Conservation (phyloP, 2,329 filamentous ascomycete species). For the Paraphoma chrysanthemicola region DNA sequence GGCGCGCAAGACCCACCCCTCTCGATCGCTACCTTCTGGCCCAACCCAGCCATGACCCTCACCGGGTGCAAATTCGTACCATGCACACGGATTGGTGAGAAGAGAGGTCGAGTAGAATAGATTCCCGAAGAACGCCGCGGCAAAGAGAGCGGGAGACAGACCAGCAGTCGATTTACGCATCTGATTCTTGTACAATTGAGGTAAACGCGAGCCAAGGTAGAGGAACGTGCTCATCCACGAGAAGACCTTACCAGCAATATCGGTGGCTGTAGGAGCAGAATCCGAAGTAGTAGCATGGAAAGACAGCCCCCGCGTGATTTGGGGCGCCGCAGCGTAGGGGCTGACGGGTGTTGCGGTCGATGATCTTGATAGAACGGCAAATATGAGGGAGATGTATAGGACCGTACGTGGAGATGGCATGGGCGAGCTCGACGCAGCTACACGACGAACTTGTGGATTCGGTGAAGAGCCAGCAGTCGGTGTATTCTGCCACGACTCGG, state of each 20-base stretch:
- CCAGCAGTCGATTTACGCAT: slow-evolving; percentile 68
- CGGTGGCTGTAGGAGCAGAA: slow-evolving; percentile 26
- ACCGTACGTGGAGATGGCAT: slow-evolving; percentile 55
- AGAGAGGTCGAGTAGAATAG: slow-evolving; percentile 70
- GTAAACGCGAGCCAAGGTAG: slow-evolving; percentile 51
- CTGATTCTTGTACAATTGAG: slow-evolving; percentile 72
- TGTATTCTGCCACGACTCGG: slow-evolving; percentile 34
- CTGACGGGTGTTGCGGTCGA: slow-evolving; percentile 38
- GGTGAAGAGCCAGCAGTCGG: slow-evolving; percentile 26
- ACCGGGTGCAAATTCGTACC: slow-evolving; percentile 61
- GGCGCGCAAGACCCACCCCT: slow-evolving; percentile 64
- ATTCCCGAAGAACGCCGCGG: slow-evolving; percentile 72
- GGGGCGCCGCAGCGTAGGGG: slow-evolving; percentile 30
- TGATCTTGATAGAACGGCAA: slow-evolving; percentile 52
- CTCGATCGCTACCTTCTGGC: slow-evolving; percentile 59
- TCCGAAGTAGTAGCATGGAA: slow-evolving; percentile 10
- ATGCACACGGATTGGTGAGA: slow-evolving; percentile 68
- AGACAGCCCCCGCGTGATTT: slow-evolving; percentile 18
- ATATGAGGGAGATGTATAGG: slow-evolving; percentile 54
- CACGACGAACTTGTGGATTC: slow-evolving; percentile 39
- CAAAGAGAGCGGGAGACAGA: slow-evolving; percentile 68
- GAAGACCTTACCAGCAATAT: slow-evolving; percentile 50
- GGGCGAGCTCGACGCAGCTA: slow-evolving; percentile 49
- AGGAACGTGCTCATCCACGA: slow-evolving; percentile 54
- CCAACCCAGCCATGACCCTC: slow-evolving; percentile 68